Base-by-base conservation (phyloP, 176 grass and related monocot species). In the Phyllostachys edulis region DNA sequence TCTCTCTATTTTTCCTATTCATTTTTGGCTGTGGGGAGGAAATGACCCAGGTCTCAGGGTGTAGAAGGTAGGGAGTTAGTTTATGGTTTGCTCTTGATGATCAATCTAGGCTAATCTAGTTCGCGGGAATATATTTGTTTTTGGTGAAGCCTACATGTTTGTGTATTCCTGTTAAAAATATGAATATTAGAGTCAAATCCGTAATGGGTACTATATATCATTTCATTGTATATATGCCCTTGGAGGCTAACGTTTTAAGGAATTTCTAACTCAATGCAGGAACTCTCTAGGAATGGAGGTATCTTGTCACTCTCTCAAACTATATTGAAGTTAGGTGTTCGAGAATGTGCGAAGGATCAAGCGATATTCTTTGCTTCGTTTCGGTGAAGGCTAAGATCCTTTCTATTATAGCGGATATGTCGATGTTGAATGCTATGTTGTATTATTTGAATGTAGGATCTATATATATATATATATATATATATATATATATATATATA, bases 361-460 rank as follows among this genome's bases (percentile, higher is more conserved):
- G 59, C 65, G 93, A 93, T 63, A 83, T 93, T 59, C 69, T 82
- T 86, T 67, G 93, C 85, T 87, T 89, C 40, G 26, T 95, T 71
- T 98, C 96, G 76, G 44, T 92, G 73, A 98, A 98, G 77, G 87
- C 96, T 73, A 98, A 98, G 84, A 86, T 98, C 63, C 87, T 98
- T 84, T 91, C 96, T 85, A 89, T 95, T n/a, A n/a, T n/a, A n/a
- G n/a, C n/a, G n/a, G n/a, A n/a, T n/a, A n/a, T n/a, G n/a, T n/a
- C n/a, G n/a, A n/a, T n/a, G n/a, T n/a, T n/a, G n/a, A n/a, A n/a
- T n/a, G n/a, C n/a, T n/a, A n/a, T n/a, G n/a, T n/a, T n/a, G n/a
- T n/a, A n/a, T n/a, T n/a, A n/a, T n/a, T n/a, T n/a, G n/a, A n/a
- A n/a, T n/a, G n/a, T n/a, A n/a, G n/a, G n/a, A n/a, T n/a, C n/a